phyloP scores from a whole-genome alignment of 495 filamentous ascomycete genomes.

The Aspergillus bertholletiae region DNA sequence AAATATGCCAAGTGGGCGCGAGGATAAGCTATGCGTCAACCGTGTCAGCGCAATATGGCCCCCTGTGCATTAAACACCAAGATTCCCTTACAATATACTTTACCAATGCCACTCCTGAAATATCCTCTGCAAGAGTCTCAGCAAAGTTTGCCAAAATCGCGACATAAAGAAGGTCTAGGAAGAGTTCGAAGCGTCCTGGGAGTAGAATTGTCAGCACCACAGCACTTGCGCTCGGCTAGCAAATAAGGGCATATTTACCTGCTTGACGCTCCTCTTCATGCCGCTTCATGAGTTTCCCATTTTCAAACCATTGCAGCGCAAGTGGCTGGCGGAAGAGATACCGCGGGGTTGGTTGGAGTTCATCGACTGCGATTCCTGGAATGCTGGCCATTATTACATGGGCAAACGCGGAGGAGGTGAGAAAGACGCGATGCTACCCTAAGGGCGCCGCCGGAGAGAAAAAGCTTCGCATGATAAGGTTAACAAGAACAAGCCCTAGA shows the following conservation, averaged over 20 bases:
- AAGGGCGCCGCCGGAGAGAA: neutral
- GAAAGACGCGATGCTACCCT: neutral
- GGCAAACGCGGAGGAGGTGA: neutral
- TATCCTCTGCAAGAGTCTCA: slow-evolving; percentile 40
- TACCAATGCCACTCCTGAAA: slow-evolving; percentile 42
- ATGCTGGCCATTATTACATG: neutral
- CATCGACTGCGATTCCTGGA: slow-evolving; percentile 12
- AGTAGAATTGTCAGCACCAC: neutral
- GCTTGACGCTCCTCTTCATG: slow-evolving; percentile 35
- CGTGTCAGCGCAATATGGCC: neutral
- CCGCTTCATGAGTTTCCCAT: slow-evolving; percentile 30
- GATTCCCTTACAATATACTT: slow-evolving; percentile 33
- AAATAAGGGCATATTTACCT: slow-evolving; percentile 11
- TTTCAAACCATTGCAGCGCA: slow-evolving; percentile 40
- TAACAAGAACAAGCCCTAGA: neutral
- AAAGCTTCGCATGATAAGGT: neutral
- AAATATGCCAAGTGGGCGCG: slow-evolving; percentile 45
- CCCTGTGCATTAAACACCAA: neutral
- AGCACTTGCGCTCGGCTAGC: neutral
- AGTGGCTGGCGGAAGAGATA: slow-evolving; percentile 34
- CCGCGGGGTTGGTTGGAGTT: slow-evolving; percentile 20
- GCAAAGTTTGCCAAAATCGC: slow-evolving; percentile 43
- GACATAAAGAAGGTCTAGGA: slow-evolving; percentile 47
- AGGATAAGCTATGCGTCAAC: slow-evolving; percentile 28
- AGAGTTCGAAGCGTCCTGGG: slow-evolving; percentile 44